Evolutionary conservation across 2,329 filamentous ascomycete genomes (phyloP).

Genomic region (Cladosporium sphaerospermum): DNA sequence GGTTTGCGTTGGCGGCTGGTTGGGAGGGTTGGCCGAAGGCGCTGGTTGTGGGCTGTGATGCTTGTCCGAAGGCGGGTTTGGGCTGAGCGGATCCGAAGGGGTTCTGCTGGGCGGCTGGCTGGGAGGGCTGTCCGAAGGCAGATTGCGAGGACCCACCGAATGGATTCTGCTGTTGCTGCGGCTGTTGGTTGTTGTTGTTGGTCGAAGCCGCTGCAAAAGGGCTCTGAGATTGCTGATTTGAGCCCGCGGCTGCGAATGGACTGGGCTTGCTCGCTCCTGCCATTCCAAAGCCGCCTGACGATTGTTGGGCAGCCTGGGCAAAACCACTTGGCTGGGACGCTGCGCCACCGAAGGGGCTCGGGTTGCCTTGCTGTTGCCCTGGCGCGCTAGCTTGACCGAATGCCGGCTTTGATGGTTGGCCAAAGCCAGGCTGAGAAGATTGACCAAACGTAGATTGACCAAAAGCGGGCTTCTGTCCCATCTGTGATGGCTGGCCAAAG

Average conservation of each 20-base stretch:
- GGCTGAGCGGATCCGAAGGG: slow-evolving; percentile 14
- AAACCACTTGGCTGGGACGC: slow-evolving; percentile 9
- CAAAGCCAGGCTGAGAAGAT: slow-evolving; percentile 22
- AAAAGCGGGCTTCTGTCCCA: slow-evolving; percentile 19
- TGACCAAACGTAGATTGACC: slow-evolving; percentile 23
- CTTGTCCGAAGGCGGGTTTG: slow-evolving; percentile 13
- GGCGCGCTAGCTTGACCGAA: slow-evolving; percentile 34
- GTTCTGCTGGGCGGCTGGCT: slow-evolving; percentile 12
- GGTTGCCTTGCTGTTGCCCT: slow-evolving; percentile 20
- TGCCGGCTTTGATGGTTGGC: slow-evolving; percentile 22
- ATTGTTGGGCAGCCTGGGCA: slow-evolving; percentile 6
- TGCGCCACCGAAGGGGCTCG: slow-evolving; percentile 8
- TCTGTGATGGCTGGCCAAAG: slow-evolving; percentile 29
- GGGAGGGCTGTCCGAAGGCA: slow-evolving; percentile 37
- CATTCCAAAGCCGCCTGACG: slow-evolving; percentile 9
- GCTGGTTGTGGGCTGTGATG: slow-evolving; percentile 11
- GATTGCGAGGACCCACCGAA: slow-evolving; percentile 15
- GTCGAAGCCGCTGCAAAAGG: neutral
- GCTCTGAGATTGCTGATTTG: slow-evolving; percentile 2
- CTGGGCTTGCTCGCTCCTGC: slow-evolving; percentile 17
- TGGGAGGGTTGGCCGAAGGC: slow-evolving; percentile 20
- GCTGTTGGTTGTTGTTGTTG: neutral
- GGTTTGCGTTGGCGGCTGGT: slow-evolving; percentile 4
- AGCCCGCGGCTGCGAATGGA: slow-evolving; percentile 3
- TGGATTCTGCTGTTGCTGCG: neutral